Percentiles rank a stretch among this genome's conserved stretches.
Evolutionary conservation across 2,329 filamentous ascomycete species (phyloP).

Genomic region (Westerdykella ornata): DNA sequence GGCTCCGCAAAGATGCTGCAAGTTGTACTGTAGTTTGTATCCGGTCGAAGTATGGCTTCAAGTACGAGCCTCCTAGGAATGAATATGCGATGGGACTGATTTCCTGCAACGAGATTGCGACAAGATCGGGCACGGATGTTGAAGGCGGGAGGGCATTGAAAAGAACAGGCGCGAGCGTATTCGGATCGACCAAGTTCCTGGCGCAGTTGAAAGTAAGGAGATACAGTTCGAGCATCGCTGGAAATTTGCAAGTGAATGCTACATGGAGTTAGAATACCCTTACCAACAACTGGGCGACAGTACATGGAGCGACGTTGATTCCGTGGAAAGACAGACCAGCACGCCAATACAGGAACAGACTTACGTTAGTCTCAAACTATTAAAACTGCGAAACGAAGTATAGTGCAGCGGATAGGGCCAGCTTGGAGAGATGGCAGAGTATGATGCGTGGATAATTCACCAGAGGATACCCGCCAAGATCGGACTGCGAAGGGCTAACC

Average conservation of each 20-base stretch:
- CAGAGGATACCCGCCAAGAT: too few species aligned
- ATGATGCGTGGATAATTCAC: too few species aligned
- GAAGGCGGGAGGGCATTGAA: constrained; percentile 35
- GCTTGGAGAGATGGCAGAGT: too few species aligned
- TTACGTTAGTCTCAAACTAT: too few species aligned
- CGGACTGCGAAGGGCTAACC: background rate
- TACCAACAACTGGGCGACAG: too few species aligned
- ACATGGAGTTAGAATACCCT: too few species aligned
- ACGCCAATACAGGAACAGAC: too few species aligned
- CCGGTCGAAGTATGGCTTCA: constrained; percentile 67
- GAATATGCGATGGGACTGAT: constrained; percentile 75
- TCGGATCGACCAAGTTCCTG: constrained; percentile 60
- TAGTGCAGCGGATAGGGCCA: too few species aligned
- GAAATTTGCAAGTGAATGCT: too few species aligned
- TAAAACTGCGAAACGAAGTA: too few species aligned
- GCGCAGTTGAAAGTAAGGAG: constrained; percentile 88
- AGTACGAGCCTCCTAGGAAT: constrained; percentile 76
- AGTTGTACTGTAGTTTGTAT: constrained; percentile 66
- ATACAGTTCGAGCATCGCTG: constrained; percentile 56
- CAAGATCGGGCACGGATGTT: constrained; percentile 56
- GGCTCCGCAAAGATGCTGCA: constrained; percentile 50
- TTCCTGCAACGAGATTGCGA: constrained; percentile 74
- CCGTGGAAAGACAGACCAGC: too few species aligned
- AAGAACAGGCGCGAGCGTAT: constrained; percentile 65
- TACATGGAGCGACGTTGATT: too few species aligned